These are phyloP conservation scores for Thuja plicata DNA, from an alignment of 83 land plant species.

Conservation along the genomic window DNA sequence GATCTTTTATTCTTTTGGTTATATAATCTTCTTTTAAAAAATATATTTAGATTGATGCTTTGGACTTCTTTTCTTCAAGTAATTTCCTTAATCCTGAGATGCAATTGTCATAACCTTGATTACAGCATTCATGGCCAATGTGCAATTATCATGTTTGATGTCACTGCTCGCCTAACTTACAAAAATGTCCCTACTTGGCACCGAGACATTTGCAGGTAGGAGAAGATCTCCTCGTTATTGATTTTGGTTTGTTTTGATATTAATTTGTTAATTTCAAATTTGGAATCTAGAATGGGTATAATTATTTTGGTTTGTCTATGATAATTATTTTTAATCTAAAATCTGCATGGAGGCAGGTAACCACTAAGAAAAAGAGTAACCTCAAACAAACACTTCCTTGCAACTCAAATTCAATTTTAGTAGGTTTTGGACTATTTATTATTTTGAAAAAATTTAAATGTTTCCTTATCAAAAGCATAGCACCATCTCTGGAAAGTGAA, in stretches of 20 bases:
- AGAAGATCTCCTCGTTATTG: neutral
- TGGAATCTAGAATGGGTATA: neutral
- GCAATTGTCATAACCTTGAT: neutral
- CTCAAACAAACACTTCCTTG: neutral
- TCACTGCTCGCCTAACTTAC: constrained; percentile 42
- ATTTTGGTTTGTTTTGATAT: neutral
- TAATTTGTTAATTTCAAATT: neutral
- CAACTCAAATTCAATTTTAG: neutral
- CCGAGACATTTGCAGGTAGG: constrained; percentile 40
- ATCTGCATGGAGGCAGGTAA: neutral
- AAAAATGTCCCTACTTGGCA: constrained; percentile 50
- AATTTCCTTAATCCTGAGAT: neutral
- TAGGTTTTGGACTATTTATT: neutral
- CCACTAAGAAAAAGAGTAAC: neutral
- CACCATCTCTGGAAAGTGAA: neutral
- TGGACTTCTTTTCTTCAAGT: neutral
- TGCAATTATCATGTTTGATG: constrained; percentile 49
- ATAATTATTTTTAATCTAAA: neutral
- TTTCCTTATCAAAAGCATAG: neutral
- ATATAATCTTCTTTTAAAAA: neutral
- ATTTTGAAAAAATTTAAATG: neutral
- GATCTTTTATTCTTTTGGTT: neutral
- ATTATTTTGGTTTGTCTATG: neutral
- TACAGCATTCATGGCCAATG: constrained; percentile 46
- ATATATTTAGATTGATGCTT: neutral